Conservation (phyloP, 495 filamentous ascomycete genomes). For the Hypoxylon intermedium region DNA sequence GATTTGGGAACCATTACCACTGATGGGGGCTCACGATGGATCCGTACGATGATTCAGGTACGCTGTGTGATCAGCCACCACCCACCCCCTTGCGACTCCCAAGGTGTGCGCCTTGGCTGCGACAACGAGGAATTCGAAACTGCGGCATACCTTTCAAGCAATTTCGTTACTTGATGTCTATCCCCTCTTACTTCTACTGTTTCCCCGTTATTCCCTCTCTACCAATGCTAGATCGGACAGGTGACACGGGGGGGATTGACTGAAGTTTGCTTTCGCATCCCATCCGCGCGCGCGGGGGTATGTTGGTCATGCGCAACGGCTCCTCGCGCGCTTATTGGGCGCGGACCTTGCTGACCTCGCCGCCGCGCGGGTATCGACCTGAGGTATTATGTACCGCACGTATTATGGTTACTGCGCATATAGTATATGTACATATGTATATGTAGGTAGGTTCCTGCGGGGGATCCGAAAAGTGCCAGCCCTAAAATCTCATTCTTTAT, state of each 20-base stretch:
- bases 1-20: conserved; percentile 28
- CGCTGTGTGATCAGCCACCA: conserved; percentile 31
- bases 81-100: conserved; percentile 15
- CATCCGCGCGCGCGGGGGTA: conserved; percentile 23
- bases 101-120: neutral
- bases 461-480: conserved; percentile 15
- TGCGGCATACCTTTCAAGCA: conserved; percentile 17
- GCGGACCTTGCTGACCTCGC: conserved; percentile 16
- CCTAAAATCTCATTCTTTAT: neutral
- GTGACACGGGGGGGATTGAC: conserved; percentile 20
- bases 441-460: conserved; percentile 17
- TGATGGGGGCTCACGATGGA: conserved; percentile 8
- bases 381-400: too few species aligned
- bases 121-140: conserved; percentile 28
- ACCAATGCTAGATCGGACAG: conserved; percentile 11
- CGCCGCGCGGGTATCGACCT: conserved; percentile 23
- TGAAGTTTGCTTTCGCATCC: conserved; percentile 13
- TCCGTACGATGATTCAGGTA: conserved; percentile 37
- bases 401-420: too few species aligned
- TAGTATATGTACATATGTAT: neutral
- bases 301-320: conserved; percentile 35
- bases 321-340: conserved; percentile 21
- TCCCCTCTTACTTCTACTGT: neutral
- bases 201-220: conserved; percentile 9
- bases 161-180: conserved; percentile 3